phyloP scores from a whole-genome alignment of 164 flowering plant genomes.

The Piper betle region DNA sequence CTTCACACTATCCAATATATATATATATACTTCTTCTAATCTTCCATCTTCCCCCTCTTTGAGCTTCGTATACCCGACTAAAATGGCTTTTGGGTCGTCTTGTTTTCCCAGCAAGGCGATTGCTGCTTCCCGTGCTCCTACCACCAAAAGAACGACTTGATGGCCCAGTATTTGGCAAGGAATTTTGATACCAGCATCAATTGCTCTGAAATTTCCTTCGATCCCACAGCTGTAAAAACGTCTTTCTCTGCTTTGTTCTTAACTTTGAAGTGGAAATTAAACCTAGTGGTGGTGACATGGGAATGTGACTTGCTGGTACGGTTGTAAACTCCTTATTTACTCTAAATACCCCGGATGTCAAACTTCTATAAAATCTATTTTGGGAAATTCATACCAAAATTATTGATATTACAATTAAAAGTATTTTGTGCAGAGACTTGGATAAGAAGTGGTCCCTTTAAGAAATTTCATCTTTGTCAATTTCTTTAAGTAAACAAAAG shows the following conservation, averaged over 20 bases:
- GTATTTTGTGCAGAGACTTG: no score
- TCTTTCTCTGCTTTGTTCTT: neutral
- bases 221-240: neutral
- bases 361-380: no score
- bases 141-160: neutral
- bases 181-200: neutral
- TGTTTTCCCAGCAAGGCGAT: neutral
- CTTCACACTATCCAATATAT: no score
- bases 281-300: no score
- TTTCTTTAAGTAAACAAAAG: neutral
- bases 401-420: no score
- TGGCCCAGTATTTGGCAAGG: neutral
- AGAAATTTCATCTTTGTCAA: no score
- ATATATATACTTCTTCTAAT: neutral
- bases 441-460: no score
- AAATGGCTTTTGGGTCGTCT: neutral
- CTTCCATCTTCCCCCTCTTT: neutral
- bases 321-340: no score
- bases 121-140: slow-evolving; percentile 1
- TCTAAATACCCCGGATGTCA: no score
- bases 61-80: no score
- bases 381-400: no score
- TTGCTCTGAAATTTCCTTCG: neutral
- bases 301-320: no score
- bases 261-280: neutral